Conservation (phyloP, 768 basidiomycete species). For the Lactarius tabidus region DNA sequence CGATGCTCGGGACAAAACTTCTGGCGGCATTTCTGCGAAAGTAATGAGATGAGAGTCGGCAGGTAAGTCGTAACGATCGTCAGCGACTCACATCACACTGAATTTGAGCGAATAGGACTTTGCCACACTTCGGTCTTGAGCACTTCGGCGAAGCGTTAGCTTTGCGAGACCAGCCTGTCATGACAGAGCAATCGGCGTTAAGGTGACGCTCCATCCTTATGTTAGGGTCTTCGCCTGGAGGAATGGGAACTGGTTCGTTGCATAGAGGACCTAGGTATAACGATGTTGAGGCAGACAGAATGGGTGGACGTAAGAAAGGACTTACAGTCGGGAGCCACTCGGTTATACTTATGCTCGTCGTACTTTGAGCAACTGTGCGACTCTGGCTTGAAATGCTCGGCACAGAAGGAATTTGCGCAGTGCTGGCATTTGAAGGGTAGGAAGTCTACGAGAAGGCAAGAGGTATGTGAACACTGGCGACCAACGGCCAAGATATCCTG, state of each 20-base stretch:
- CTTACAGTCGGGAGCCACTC: constrained; percentile 74
- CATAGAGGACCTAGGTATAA: constrained; percentile 63
- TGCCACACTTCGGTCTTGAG: constrained; percentile 59
- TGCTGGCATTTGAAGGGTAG: constrained; percentile 85
- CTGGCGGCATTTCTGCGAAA: constrained; percentile 56
- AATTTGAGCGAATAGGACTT: constrained; percentile 71
- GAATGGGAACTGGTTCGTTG: constrained; percentile 67
- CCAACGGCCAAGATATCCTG: constrained; percentile 63
- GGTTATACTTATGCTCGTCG: constrained; percentile 65
- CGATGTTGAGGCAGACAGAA: neutral
- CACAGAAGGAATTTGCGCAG: constrained; percentile 66
- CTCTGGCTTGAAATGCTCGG: constrained; percentile 71
- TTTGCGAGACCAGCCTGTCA: constrained; percentile 56
- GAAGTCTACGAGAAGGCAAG: constrained; percentile 75
- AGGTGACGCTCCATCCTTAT: constrained; percentile 77
- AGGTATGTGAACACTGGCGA: constrained; percentile 61
- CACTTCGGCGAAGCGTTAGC: constrained; percentile 52
- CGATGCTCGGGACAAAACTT: constrained; percentile 79
- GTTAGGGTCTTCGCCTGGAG: constrained; percentile 78
- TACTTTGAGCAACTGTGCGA: constrained; percentile 66
- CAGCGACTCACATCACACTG: constrained; percentile 58
- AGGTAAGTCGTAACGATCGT: neutral
- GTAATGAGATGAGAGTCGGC: neutral
- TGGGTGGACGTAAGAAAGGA: constrained; percentile 6
- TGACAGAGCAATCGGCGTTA: constrained; percentile 57